Base-by-base conservation (phyloP, 2,329 filamentous ascomycete species). In the Ascocoryne sarcoides region DNA sequence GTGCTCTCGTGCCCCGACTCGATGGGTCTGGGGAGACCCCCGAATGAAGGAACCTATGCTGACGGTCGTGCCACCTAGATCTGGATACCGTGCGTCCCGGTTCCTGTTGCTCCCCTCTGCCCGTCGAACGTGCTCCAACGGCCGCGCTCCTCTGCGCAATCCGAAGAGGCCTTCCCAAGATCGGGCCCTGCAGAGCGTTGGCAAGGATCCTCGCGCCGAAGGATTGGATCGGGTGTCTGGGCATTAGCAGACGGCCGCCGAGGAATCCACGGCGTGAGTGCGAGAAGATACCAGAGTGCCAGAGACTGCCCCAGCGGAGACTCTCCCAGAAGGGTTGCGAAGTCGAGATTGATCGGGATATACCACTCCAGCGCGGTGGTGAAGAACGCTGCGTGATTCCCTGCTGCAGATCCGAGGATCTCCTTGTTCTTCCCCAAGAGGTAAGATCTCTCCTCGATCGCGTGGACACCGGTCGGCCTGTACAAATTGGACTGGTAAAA, bases 11-110 rank as follows among this genome's bases (percentile, higher is more conserved):
- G 18, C 36, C 18, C 9, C 23, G 17, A 17, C 21, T 32, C 32
- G 16, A n/a, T n/a, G n/a, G n/a, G n/a, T n/a, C n/a, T n/a, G n/a
- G n/a, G n/a, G n/a, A n/a, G n/a, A 34, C 18, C 39, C 33, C 14
- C 21, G 17, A 15, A 4, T n/a, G 10, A 37, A 18, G 18, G 16
- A 37, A 30, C 44, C 43, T 20, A 28, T 39, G 45, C 47, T 49
- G 37, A 49, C 38, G 28, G 42, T 31, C 30, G 38, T 49, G 31
- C 29, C 15, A 42, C 42, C n/a, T 36, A 49, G 42, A 53, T 46
- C 47, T 40, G 43, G 44, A 32, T 37, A 39, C 32, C 21, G 16
- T 40, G 31, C 19, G 26, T 44, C 32, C 41, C 34, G 40, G 38
- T 33, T 39, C 20, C 44, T 42, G 31, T 18, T 32, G 42, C 32